Evolutionary conservation across 2,329 filamentous ascomycete genomes (phyloP).

Genomic region (Cordyceps fumosorosea): DNA sequence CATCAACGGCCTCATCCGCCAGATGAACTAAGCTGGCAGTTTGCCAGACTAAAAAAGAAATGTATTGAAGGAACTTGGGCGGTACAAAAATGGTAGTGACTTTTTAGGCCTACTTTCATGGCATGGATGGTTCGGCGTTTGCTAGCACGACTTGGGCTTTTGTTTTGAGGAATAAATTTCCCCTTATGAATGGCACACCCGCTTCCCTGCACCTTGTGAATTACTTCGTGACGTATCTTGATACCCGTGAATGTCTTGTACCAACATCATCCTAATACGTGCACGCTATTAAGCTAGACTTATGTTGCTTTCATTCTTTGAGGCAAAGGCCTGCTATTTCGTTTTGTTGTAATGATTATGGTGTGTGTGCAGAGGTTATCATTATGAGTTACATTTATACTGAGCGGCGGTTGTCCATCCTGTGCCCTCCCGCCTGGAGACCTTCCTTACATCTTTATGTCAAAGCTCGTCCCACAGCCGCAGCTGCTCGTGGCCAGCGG

Average conservation of each 20-base stretch:
- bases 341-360: background rate
- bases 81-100: conserved; percentile 9
- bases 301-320: no score
- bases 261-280: background rate
- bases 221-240: background rate
- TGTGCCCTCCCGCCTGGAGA: background rate
- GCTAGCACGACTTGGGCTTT: conserved; percentile 31
- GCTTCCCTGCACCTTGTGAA: conserved; percentile 25
- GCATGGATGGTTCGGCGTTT: conserved; percentile 30
- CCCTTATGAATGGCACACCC: conserved; percentile 34
- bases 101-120: conserved; percentile 8
- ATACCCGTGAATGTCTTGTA: conserved; percentile 2
- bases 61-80: conserved; percentile 18
- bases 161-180: conserved; percentile 30
- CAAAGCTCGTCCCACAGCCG: conserved; percentile 95
- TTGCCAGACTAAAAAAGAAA: conserved; percentile 25
- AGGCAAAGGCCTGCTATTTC: no score
- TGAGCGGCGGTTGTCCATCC: conserved; percentile 3
- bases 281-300: no score
- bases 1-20: conserved; percentile 92
- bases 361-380: background rate
- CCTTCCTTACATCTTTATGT: conserved; percentile 61
- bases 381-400: conserved; percentile 6
- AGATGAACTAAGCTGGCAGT: conserved; percentile 78
- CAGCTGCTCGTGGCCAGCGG: conserved; percentile 88